Evolutionary conservation across 768 basidiomycete species (phyloP).

Genomic region (Russula ochroleuca): DNA sequence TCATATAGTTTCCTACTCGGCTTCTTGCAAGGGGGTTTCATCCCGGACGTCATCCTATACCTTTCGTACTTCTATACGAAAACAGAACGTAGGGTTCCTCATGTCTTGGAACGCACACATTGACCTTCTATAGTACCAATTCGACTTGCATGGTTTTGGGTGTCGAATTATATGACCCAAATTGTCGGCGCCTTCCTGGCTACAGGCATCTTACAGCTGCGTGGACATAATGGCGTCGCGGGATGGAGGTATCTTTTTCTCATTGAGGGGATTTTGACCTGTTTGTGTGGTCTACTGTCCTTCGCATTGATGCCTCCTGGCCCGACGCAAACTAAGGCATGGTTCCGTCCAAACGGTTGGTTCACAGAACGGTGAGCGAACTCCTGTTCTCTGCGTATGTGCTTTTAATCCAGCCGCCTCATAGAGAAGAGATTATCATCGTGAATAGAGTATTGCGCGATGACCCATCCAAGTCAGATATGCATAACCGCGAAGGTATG

Average conservation of each 20-base stretch:
- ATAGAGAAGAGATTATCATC: conserved; percentile 2
- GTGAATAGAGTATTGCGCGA: conserved; percentile 3
- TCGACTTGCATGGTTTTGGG: conserved; percentile 6
- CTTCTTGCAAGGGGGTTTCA: background rate
- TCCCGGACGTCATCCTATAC: background rate
- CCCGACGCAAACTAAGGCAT: conserved; percentile 3
- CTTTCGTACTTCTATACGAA: conserved; percentile 6
- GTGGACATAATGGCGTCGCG: background rate
- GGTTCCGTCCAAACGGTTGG: background rate
- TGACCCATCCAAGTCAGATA: conserved; percentile 34
- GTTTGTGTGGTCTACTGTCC: background rate
- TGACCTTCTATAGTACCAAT: background rate
- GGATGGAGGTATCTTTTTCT: conserved; percentile 3
- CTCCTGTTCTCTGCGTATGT: background rate
- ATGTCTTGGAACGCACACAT: background rate
- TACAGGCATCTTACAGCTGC: background rate
- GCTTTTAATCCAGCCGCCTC: background rate
- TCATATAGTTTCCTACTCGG: background rate
- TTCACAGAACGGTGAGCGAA: conserved; percentile 1
- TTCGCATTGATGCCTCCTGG: conserved; percentile 6
- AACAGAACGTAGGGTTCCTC: background rate
- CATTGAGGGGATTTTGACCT: conserved; percentile 1
- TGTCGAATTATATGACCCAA: background rate
- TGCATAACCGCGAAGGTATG: conserved; percentile 71
- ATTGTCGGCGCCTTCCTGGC: conserved; percentile 1